These are phyloP conservation scores for Cryptococcus jaspeensis DNA, from an alignment of 1,284 basidiomycete genomes.

Conservation along the genomic window DNA sequence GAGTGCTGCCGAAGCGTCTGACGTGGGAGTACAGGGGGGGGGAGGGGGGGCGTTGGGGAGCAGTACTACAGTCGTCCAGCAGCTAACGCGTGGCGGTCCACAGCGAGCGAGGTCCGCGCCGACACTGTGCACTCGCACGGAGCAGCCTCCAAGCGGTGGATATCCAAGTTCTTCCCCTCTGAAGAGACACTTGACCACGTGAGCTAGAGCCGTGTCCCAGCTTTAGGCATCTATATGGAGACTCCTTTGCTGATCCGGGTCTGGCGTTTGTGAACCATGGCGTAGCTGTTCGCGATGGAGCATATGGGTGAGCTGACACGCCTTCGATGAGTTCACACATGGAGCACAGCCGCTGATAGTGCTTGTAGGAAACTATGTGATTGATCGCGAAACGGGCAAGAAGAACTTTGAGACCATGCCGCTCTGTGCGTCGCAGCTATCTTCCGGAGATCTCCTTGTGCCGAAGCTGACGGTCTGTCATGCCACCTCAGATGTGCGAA, in stretches of 20 bases:
- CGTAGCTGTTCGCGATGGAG: slow-evolving; percentile 45
- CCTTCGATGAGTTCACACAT: not conserved
- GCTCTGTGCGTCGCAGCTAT: slow-evolving; percentile 60
- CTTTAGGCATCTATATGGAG: not conserved
- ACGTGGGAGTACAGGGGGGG: no score
- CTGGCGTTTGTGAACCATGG: not conserved
- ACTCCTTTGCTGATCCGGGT: not conserved
- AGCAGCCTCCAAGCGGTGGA: slow-evolving; percentile 30
- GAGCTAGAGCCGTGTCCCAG: not conserved
- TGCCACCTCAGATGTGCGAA: slow-evolving; percentile 30
- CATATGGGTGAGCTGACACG: slow-evolving; percentile 40
- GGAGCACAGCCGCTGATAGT: slow-evolving; percentile 8
- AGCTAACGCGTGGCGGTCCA: not conserved
- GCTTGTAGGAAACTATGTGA: slow-evolving; percentile 62
- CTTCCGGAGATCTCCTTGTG: not conserved
- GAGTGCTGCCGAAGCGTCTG: no score
- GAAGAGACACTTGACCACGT: slow-evolving; percentile 42
- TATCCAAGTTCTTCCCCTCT: slow-evolving; percentile 41
- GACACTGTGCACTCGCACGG: slow-evolving; percentile 41
- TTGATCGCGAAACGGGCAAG: slow-evolving; percentile 61
- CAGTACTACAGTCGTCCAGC: no score
- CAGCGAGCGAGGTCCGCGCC: slow-evolving; percentile 27
- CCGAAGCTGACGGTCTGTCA: slow-evolving; percentile 1
- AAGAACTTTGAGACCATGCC: slow-evolving; percentile 78
- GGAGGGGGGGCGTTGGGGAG: no score